phyloP scores from a whole-genome alignment of 139 green algal genomes.

The Pycnococcus provasolii region DNA sequence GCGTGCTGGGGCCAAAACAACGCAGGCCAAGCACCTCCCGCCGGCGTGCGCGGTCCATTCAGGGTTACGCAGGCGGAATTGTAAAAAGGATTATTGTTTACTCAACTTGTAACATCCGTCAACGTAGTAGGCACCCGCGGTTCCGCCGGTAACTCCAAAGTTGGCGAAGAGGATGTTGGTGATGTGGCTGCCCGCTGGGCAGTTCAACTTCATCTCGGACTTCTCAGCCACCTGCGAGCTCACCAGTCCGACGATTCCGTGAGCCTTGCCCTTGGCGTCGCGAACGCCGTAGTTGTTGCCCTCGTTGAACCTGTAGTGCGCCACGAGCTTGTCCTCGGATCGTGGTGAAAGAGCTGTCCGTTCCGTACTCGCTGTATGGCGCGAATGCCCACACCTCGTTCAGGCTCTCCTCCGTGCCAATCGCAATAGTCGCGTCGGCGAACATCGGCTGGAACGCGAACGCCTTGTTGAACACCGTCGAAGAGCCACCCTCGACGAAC shows the following conservation, averaged over 20 bases:
- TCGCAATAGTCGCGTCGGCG: too few species aligned
- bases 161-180: slow-evolving; percentile 26
- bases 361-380: neutral
- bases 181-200: slow-evolving; percentile 20
- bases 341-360: neutral
- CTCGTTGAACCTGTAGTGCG: slow-evolving; percentile 33
- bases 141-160: slow-evolving; percentile 20
- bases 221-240: slow-evolving; percentile 8
- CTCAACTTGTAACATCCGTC: slow-evolving; percentile 13
- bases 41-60: too few species aligned
- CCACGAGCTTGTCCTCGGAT: slow-evolving; percentile 13
- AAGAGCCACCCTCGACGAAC: too few species aligned
- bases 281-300: slow-evolving; percentile 1
- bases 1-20: too few species aligned
- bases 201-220: slow-evolving; percentile 16
- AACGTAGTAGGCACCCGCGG: slow-evolving; percentile 15
- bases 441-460: too few species aligned
- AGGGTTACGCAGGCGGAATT: too few species aligned
- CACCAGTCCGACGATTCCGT: slow-evolving; percentile 25
- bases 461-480: too few species aligned
- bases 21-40: too few species aligned
- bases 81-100: too few species aligned
- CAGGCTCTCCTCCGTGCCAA: too few species aligned
- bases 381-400: too few species aligned
- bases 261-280: slow-evolving; percentile 13